Base-by-base conservation (phyloP, 495 filamentous ascomycete genomes). In the Aspergillus wentii region DNA sequence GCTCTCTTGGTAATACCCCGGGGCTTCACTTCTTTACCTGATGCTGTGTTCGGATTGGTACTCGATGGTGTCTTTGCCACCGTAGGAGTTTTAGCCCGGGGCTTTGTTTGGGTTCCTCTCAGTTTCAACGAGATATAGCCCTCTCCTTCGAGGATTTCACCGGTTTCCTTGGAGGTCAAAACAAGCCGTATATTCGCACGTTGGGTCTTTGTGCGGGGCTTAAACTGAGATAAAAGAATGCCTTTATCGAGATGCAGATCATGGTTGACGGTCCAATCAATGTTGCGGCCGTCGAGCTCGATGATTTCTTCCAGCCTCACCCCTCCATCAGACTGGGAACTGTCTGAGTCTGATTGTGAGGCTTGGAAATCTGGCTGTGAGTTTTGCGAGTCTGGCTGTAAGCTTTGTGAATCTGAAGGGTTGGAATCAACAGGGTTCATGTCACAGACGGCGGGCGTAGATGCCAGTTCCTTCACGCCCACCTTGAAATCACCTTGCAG, bases 141-240 rank as follows among this genome's bases (percentile, higher is more conserved):
- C 21, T 41, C 19, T 5, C 44, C 49, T 29, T 43, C 37, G 7
- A 44, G 32, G 15, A 29, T 29, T n/a, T 52, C 43, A 4, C 42
- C 42, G 3, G 29, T 50, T n/a, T 8, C 31, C 15, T 10, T 19
- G 8, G 29, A 39, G 13, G 41, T 38, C 7, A 52, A 13, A n/a
- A 2, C 45, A 5, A 52, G n/a, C 23, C 7, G 14, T 14, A 48
- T 8, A 6, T 39, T 28, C 20, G 44, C 44, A 22, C 13, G 30
- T 6, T 43, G 44, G 9, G 30, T 34, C 25, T 25, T 47, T 14
- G 33, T 37, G 23, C 35, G 30, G 9, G 22, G 36, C 5, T 35
- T 37, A 11, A 52, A 16, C 11, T 43, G 7, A 10, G n/a, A n/a
- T n/a, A 52, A 33, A 3, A 45, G 30, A 4, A 27, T 26, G 5